phyloP scores from a whole-genome alignment of 352 stramenopile species.

The Globisporangium nagaii region DNA sequence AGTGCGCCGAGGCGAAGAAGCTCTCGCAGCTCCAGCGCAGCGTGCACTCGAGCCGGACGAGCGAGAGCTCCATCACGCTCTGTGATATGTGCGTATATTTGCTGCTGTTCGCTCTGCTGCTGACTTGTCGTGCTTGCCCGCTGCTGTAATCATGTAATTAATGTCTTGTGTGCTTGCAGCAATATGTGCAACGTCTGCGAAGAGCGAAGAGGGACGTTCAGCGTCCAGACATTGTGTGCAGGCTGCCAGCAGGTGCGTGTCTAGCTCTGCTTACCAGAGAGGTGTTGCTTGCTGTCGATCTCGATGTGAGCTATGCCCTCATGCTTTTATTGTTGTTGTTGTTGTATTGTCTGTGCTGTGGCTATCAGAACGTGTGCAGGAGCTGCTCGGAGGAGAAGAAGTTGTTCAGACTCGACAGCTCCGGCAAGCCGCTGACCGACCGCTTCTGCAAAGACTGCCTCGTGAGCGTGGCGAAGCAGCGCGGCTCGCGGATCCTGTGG shows the following conservation, averaged over 20 bases:
- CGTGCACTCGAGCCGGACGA: too few relatives aligned
- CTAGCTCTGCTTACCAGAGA: too few relatives aligned
- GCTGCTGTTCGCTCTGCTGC: too few relatives aligned
- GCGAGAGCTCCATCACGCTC: slow-evolving; percentile 1
- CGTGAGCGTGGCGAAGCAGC: slow-evolving; percentile 13
- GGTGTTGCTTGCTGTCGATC: too few relatives aligned
- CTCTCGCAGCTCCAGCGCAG: neutral
- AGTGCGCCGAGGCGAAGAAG: slow-evolving; percentile 15
- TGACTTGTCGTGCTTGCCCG: too few relatives aligned
- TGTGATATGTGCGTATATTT: neutral
- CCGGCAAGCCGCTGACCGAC: slow-evolving; percentile 24
- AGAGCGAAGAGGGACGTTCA: neutral
- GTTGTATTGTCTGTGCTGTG: too few relatives aligned
- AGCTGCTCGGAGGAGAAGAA: slow-evolving; percentile 40
- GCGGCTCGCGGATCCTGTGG: slow-evolving; percentile 3
- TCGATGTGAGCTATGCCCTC: too few relatives aligned
- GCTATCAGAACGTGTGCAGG: slow-evolving; percentile 43
- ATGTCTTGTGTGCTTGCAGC: slow-evolving; percentile 17
- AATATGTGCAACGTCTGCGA: slow-evolving; percentile 3
- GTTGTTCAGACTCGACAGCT: slow-evolving; percentile 39
- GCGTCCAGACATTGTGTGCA: slow-evolving; percentile 7
- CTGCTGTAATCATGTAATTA: too few relatives aligned
- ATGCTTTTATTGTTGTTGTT: too few relatives aligned
- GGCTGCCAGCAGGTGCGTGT: slow-evolving; percentile 28
- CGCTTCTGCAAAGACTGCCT: slow-evolving; percentile 40